These are phyloP conservation scores for Diaporthe caulivora DNA, from an alignment of 2,329 filamentous ascomycete genomes.

Conservation along the genomic window DNA sequence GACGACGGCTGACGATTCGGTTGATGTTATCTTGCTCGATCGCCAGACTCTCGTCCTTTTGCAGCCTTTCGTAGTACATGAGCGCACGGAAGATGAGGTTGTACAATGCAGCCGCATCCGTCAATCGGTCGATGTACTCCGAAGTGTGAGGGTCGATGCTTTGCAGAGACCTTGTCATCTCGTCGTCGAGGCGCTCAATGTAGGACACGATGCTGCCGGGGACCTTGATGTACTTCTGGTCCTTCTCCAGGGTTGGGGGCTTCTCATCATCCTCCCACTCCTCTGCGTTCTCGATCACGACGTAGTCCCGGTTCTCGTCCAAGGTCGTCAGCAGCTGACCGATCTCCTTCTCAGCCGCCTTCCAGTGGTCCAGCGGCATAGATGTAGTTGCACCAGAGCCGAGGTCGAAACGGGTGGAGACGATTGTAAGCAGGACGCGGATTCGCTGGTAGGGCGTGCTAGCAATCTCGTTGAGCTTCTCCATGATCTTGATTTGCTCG, in stretches of 20 bases:
- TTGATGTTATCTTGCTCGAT: constrained; percentile 89
- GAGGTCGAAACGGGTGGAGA: constrained; percentile 95
- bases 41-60: constrained; percentile 77
- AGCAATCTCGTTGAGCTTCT: constrained; percentile 92
- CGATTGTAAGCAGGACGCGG: constrained; percentile 88
- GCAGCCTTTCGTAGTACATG: constrained; percentile 88
- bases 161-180: constrained; percentile 96
- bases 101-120: constrained; percentile 91
- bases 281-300: constrained; percentile 92
- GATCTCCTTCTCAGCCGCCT: constrained; percentile 90
- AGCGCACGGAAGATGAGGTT: constrained; percentile 90
- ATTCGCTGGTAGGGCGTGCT: constrained; percentile 93
- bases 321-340: constrained; percentile 81
- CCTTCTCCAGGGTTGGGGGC: constrained; percentile 77
- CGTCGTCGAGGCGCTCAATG: constrained; percentile 94
- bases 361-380: constrained; percentile 98
- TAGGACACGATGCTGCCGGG: constrained; percentile 95
- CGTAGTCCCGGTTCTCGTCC: constrained; percentile 81
- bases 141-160: constrained; percentile 98
- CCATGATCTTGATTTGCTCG: constrained; percentile 98
- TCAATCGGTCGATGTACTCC: constrained; percentile 95
- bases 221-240: constrained; percentile 87
- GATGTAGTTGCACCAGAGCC: constrained; percentile 81
- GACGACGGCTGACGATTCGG: constrained; percentile 89
- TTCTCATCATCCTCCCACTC: constrained; percentile 99